Conservation (phyloP, 495 filamentous ascomycete species). For the Sporormia fimetaria region DNA sequence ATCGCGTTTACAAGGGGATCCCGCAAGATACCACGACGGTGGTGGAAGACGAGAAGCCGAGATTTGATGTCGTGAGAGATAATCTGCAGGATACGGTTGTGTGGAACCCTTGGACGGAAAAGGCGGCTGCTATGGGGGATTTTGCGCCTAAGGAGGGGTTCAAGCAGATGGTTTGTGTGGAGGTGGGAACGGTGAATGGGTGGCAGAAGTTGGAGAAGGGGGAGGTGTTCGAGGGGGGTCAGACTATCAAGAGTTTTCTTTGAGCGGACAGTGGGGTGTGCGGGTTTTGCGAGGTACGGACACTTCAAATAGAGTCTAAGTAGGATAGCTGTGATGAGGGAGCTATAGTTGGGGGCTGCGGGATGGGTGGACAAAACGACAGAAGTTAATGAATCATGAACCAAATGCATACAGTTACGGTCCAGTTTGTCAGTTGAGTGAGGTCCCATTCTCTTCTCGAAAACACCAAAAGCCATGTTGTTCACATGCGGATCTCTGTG, state of each 20-base stretch:
- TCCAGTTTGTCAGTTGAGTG: no score
- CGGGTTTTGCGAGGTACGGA: not conserved
- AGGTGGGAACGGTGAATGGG: conserved; percentile 68
- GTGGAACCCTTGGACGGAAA: conserved; percentile 94
- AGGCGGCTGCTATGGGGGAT: conserved; percentile 69
- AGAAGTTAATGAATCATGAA: not conserved
- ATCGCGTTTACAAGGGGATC: conserved; percentile 57
- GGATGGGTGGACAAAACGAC: not conserved
- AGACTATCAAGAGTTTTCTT: conserved; percentile 47
- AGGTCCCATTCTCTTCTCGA: no score
- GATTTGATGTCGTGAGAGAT: conserved; percentile 65
- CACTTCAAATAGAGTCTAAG: not conserved
- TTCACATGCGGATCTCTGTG: no score
- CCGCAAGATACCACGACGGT: conserved; percentile 45
- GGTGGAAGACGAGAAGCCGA: conserved; percentile 45
- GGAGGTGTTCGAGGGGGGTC: conserved; percentile 81
- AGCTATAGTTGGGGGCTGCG: no score
- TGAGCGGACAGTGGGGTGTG: conserved; percentile 3
- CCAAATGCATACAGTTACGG: conserved; percentile 3
- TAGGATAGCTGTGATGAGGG: not conserved
- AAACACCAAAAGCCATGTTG: no score
- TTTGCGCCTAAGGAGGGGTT: conserved; percentile 83
- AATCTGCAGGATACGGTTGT: conserved; percentile 79
- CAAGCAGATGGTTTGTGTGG: conserved; percentile 85
- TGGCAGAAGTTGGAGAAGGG: conserved; percentile 79